A percentile compares a stretch with the other conserved stretches of the same genome.
Conservation (phyloP, 306 rosid species). For the Vigna angularis region DNA sequence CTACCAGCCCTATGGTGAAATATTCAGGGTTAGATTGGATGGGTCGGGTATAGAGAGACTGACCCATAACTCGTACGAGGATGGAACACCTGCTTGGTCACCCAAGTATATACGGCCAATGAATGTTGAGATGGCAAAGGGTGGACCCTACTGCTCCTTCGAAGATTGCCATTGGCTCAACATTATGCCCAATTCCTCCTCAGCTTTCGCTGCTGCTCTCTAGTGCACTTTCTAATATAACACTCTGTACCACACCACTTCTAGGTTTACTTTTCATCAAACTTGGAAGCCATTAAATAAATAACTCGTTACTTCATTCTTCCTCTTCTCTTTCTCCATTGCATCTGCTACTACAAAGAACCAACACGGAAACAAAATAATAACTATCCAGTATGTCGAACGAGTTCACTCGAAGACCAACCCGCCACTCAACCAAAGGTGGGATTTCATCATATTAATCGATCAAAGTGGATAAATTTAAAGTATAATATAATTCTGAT, state of each 20-base stretch:
- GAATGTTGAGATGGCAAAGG: slow-evolving; percentile 54
- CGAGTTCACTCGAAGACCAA: too few relatives aligned
- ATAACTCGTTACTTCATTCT: too few relatives aligned
- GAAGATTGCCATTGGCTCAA: slow-evolving; percentile 83
- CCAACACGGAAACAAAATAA: too few relatives aligned
- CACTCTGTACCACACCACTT: too few relatives aligned
- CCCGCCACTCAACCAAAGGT: too few relatives aligned
- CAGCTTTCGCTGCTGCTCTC: slow-evolving; percentile 40
- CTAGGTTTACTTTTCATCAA: too few relatives aligned
- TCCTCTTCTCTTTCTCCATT: too few relatives aligned
- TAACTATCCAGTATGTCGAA: too few relatives aligned
- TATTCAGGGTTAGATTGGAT: slow-evolving; percentile 67
- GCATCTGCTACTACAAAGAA: too few relatives aligned
- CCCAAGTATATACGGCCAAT: slow-evolving; percentile 55
- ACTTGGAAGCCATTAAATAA: background rate
- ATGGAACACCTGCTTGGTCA: slow-evolving; percentile 85
- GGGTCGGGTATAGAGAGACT: slow-evolving; percentile 71
- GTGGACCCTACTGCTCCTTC: slow-evolving; percentile 61
- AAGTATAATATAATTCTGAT: too few relatives aligned
- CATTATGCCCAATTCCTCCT: slow-evolving; percentile 37
- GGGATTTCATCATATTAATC: too few relatives aligned
- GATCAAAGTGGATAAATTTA: too few relatives aligned
- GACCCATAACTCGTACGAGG: slow-evolving; percentile 83
- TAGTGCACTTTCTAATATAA: background rate
- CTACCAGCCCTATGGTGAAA: slow-evolving; percentile 87